These are phyloP conservation scores for Poteriospumella lacustris DNA, from an alignment of 108 stramenopile genomes.

Conservation along the genomic window DNA sequence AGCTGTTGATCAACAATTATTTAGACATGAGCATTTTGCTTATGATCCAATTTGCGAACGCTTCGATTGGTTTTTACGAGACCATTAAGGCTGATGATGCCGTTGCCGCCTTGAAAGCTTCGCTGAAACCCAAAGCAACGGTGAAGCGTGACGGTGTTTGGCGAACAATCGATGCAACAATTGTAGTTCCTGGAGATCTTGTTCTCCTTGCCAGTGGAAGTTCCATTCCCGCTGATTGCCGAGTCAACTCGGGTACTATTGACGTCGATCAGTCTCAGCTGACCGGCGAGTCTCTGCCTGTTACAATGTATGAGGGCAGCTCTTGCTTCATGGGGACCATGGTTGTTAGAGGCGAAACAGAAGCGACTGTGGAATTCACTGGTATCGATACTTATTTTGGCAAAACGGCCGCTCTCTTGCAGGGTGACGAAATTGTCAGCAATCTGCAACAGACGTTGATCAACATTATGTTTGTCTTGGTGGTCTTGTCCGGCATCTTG, in stretches of 20 bases:
- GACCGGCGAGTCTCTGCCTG: conserved; percentile 76
- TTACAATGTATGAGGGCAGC: conserved; percentile 62
- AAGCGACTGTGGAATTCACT: conserved; percentile 52
- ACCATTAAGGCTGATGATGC: conserved; percentile 65
- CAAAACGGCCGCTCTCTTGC: conserved; percentile 61
- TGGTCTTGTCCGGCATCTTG: conserved; percentile 52
- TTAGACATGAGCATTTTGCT: conserved; percentile 54
- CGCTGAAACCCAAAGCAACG: conserved; percentile 60
- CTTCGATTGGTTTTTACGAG: conserved; percentile 57
- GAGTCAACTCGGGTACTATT: conserved; percentile 33
- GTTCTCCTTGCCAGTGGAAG: conserved; percentile 30
- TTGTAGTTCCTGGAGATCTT: conserved; percentile 40
- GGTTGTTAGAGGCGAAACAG: conserved; percentile 64
- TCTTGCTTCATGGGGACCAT: conserved; percentile 64
- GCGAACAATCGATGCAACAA: conserved; percentile 21
- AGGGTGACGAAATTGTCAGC: conserved; percentile 45
- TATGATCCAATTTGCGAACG: conserved; percentile 57
- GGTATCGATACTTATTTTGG: conserved; percentile 70
- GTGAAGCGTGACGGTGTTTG: conserved; percentile 58
- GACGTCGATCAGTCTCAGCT: conserved; percentile 70
- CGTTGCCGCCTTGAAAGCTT: conserved; percentile 63
- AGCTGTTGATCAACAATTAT: conserved; percentile 38
- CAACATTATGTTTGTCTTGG: conserved; percentile 59
- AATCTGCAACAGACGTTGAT: conserved; percentile 63
- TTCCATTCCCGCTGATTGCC: conserved; percentile 62